Percentiles rank a stretch among this genome's conserved stretches.
These are phyloP conservation scores for Globisporangium apiculatum DNA, from an alignment of 352 stramenopile genomes.

Conservation along the genomic window DNA sequence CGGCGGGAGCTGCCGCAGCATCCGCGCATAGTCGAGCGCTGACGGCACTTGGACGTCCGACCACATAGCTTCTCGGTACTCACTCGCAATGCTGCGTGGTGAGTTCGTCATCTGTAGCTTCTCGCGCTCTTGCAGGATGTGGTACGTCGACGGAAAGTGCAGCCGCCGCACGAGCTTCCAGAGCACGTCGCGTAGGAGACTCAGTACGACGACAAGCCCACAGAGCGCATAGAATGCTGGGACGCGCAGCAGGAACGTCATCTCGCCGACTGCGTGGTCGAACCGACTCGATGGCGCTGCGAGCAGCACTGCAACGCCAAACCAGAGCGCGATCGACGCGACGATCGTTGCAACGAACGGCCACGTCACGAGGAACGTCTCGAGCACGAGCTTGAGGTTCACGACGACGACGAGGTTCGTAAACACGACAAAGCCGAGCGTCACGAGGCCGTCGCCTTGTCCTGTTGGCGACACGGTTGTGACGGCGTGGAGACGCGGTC, in stretches of 20 bases:
- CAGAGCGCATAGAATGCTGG: constrained; percentile 61
- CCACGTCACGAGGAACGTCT: constrained; percentile 71
- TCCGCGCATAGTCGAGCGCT: constrained; percentile 31
- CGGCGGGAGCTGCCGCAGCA: constrained; percentile 34
- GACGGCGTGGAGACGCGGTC: constrained; percentile 10
- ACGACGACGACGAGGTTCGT: constrained; percentile 73
- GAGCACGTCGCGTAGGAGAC: constrained; percentile 53
- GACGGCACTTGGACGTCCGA: constrained; percentile 28
- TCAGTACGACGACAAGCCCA: constrained; percentile 50
- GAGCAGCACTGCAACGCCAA: constrained; percentile 54
- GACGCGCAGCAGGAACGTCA: constrained; percentile 50
- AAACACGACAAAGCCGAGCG: constrained; percentile 73
- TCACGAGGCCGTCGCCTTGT: constrained; percentile 48
- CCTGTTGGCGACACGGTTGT: constrained; percentile 33
- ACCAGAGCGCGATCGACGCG: constrained; percentile 56
- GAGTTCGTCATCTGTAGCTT: constrained; percentile 54
- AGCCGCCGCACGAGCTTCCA: constrained; percentile 73
- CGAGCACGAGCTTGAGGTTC: constrained; percentile 70
- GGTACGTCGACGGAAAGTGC: constrained; percentile 57
- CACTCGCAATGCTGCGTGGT: constrained; percentile 38
- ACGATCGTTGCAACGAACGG: constrained; percentile 52
- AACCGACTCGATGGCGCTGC: constrained; percentile 40
- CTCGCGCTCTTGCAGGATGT: constrained; percentile 75
- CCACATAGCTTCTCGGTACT: constrained; percentile 25
- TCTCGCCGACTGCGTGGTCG: constrained; percentile 56